Conservation (phyloP, 192 early-diverging fungal species). For the Backusella australiensis region DNA sequence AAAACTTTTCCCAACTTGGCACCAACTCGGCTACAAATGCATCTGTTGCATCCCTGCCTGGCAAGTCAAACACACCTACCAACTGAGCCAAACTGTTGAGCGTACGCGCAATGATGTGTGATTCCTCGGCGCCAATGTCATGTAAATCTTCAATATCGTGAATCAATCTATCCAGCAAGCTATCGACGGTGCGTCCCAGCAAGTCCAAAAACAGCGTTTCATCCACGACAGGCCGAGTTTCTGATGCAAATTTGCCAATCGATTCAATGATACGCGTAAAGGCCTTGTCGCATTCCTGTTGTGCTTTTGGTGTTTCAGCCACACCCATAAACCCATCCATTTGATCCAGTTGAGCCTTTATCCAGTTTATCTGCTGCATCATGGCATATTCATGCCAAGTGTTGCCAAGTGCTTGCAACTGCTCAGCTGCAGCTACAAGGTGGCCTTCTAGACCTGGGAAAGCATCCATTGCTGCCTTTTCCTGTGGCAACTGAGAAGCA, state of each 20-base stretch:
- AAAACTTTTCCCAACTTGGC: slow-evolving; percentile 49
- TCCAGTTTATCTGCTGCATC: slow-evolving; percentile 8
- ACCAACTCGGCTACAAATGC: slow-evolving; percentile 6
- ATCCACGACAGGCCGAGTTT: slow-evolving; percentile 16
- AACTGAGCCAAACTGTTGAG: slow-evolving; percentile 30
- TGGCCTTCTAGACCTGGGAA: not conserved
- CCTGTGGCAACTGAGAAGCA: slow-evolving; percentile 39
- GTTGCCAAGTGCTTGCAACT: slow-evolving; percentile 19
- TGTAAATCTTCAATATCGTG: slow-evolving; percentile 22
- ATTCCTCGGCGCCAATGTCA: slow-evolving; percentile 36
- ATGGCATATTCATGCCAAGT: slow-evolving; percentile 26
- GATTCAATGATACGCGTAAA: not conserved
- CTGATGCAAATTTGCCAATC: not conserved
- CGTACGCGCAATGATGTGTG: slow-evolving; percentile 21
- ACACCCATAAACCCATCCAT: slow-evolving; percentile 22
- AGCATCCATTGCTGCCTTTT: not conserved
- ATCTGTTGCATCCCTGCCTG: slow-evolving; percentile 18
- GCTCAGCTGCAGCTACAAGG: not conserved
- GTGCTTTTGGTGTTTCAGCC: not conserved
- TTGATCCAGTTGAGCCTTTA: not conserved
- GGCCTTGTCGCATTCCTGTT: slow-evolving; percentile 13
- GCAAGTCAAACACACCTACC: slow-evolving; percentile 23
- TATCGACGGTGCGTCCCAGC: slow-evolving; percentile 18
- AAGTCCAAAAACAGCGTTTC: slow-evolving; percentile 20
- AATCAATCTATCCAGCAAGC: slow-evolving; percentile 17